Conservation (phyloP, 1,139 yeast genomes). For the Geotrichum citri-aurantii region DNA sequence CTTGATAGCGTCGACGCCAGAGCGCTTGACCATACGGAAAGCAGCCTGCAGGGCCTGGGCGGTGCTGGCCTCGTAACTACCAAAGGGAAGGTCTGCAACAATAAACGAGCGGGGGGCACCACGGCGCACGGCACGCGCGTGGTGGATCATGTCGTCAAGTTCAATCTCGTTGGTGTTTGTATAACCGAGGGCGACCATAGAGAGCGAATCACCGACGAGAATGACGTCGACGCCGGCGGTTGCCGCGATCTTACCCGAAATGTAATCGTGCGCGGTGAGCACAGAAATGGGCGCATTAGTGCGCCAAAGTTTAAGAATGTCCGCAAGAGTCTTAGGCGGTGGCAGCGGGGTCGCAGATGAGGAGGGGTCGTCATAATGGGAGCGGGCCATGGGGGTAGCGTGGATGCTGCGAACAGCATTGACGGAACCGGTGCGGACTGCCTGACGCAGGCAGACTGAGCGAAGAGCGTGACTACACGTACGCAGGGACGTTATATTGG, state of each 20-base stretch:
- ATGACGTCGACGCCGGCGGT: slow-evolving; percentile 62
- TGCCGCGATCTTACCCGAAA: slow-evolving; percentile 70
- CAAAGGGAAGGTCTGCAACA: slow-evolving; percentile 89
- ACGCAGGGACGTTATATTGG: not conserved
- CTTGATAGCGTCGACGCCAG: slow-evolving; percentile 73
- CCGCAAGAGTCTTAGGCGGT: slow-evolving; percentile 38
- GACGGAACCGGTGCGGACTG: not conserved
- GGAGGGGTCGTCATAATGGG: slow-evolving; percentile 12
- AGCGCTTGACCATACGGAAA: slow-evolving; percentile 52
- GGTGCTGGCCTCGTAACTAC: slow-evolving; percentile 64
- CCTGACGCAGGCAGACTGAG: not conserved
- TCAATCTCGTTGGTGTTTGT: slow-evolving; percentile 68
- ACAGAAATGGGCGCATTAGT: slow-evolving; percentile 52
- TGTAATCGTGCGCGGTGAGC: slow-evolving; percentile 81
- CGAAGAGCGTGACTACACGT: not conserved
- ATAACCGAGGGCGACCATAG: slow-evolving; percentile 87
- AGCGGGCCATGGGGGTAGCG: not conserved
- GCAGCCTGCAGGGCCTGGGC: slow-evolving; percentile 64
- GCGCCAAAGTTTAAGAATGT: slow-evolving; percentile 43
- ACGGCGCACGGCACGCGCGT: slow-evolving; percentile 68
- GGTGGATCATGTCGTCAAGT: slow-evolving; percentile 66
- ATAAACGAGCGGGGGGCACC: slow-evolving; percentile 62
- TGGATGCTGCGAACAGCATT: not conserved
- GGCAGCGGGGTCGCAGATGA: slow-evolving; percentile 16
- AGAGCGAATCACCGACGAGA: slow-evolving; percentile 85